These are phyloP conservation scores for Jamesozyma spencerorum DNA, from an alignment of 805 yeast species.

Conservation along the genomic window DNA sequence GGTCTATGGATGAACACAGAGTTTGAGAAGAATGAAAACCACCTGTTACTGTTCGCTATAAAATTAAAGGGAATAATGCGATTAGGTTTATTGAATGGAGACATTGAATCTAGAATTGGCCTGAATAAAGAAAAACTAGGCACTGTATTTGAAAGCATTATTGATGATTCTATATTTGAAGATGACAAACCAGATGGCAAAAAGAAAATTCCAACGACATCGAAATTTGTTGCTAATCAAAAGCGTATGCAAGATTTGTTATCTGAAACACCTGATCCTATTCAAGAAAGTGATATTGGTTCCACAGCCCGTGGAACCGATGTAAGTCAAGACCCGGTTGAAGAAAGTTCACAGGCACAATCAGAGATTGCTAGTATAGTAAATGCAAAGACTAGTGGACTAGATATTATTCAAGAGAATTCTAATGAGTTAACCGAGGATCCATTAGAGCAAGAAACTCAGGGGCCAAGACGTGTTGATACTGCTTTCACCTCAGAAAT, in stretches of 20 bases:
- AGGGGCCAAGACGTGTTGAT: neutral
- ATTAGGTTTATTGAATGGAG: constrained; percentile 12
- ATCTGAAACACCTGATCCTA: constrained; percentile 5
- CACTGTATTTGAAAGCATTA: constrained; percentile 13
- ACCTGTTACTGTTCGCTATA: constrained; percentile 20
- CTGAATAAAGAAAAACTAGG: constrained; percentile 25
- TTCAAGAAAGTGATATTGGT: neutral
- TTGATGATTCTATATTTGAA: constrained; percentile 20
- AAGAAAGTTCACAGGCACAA: constrained; percentile 4
- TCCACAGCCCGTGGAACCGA: neutral
- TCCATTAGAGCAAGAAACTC: neutral
- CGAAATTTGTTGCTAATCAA: neutral
- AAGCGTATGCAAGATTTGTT: neutral
- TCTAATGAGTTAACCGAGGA: constrained; percentile 6
- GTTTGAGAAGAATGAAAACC: constrained; percentile 14
- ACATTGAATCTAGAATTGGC: constrained; percentile 12
- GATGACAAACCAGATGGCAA: constrained; percentile 5
- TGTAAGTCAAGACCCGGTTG: constrained; percentile 5
- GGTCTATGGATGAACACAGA: constrained; percentile 7
- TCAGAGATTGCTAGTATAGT: neutral
- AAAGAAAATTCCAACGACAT: too few species aligned
- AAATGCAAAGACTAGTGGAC: constrained; percentile 1
- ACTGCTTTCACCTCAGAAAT: neutral
- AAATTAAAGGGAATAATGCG: constrained; percentile 24
- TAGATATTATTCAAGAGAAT: constrained; percentile 9